A percentile compares a stretch with the other conserved stretches of the same genome.
These are phyloP conservation scores for Clavispora vitiphila DNA, from an alignment of 805 yeast species.

Conservation along the genomic window DNA sequence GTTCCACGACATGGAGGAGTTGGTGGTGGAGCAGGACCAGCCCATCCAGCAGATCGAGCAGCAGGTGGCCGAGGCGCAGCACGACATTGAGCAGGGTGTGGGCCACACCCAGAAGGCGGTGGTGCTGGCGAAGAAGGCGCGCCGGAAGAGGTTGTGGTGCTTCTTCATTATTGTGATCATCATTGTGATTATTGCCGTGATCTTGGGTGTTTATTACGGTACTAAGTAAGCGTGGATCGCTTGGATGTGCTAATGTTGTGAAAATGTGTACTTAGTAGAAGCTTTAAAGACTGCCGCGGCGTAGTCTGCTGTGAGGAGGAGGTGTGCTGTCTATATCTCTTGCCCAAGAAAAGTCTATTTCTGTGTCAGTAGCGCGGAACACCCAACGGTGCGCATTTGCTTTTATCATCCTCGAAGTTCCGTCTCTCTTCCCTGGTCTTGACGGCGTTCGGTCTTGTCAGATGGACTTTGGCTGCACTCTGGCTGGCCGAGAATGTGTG, in stretches of 20 bases:
- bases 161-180: slow-evolving; percentile 57
- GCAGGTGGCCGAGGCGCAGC: slow-evolving; percentile 77
- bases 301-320: too few species aligned
- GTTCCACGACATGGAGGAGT: slow-evolving; percentile 92
- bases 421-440: too few species aligned
- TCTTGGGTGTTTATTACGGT: slow-evolving; percentile 59
- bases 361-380: too few species aligned
- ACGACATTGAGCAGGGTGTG: slow-evolving; percentile 88
- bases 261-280: neutral
- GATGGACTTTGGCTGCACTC: too few species aligned
- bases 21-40: slow-evolving; percentile 93
- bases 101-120: slow-evolving; percentile 92
- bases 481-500: too few species aligned
- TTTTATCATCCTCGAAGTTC: too few species aligned
- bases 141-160: slow-evolving; percentile 89
- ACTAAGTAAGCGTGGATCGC: slow-evolving; percentile 8
- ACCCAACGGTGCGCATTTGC: too few species aligned
- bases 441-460: too few species aligned
- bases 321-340: too few species aligned
- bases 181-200: slow-evolving; percentile 60
- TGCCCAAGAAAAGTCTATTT: too few species aligned
- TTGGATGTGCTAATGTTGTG: neutral
- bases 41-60: slow-evolving; percentile 78
- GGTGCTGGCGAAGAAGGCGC: slow-evolving; percentile 78
- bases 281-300: neutral